phyloP scores from a whole-genome alignment of 139 green algal species.

The Raphidocelis subcapitata region DNA sequence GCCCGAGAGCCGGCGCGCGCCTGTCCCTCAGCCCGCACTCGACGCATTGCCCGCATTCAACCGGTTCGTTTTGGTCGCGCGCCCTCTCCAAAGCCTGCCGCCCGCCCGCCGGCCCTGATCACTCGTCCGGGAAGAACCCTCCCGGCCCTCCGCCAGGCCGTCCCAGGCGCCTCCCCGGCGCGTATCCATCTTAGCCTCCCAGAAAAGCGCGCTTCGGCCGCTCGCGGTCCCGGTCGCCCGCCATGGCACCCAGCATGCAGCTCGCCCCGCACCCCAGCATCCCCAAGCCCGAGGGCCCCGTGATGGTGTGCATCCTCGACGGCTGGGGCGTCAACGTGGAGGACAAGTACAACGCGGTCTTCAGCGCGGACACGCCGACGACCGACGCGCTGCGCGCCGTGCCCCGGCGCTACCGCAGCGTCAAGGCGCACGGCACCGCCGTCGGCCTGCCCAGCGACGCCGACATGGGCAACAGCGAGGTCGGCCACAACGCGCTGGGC shows the following conservation, averaged over 20 bases:
- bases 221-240: no score
- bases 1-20: no score
- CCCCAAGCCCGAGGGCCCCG: conserved; percentile 57
- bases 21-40: no score
- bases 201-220: no score
- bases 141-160: no score
- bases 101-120: no score
- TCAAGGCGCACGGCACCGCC: conserved; percentile 88
- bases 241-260: conserved; percentile 32
- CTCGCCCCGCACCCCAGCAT: conserved; percentile 66
- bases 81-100: no score
- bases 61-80: no score
- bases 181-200: no score
- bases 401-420: conserved; percentile 51
- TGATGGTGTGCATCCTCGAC: conserved; percentile 77
- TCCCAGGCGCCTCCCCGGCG: no score
- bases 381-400: conserved; percentile 67
- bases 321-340: conserved; percentile 82
- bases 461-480: conserved; percentile 94
- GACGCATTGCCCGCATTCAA: no score
- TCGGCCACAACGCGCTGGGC: conserved; percentile 96
- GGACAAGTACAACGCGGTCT: conserved; percentile 82
- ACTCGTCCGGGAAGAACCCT: no score
- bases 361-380: conserved; percentile 71
- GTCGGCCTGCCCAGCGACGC: conserved; percentile 90